Conservation (phyloP, 192 early-diverging fungal genomes). For the Coemansia sp. region DNA sequence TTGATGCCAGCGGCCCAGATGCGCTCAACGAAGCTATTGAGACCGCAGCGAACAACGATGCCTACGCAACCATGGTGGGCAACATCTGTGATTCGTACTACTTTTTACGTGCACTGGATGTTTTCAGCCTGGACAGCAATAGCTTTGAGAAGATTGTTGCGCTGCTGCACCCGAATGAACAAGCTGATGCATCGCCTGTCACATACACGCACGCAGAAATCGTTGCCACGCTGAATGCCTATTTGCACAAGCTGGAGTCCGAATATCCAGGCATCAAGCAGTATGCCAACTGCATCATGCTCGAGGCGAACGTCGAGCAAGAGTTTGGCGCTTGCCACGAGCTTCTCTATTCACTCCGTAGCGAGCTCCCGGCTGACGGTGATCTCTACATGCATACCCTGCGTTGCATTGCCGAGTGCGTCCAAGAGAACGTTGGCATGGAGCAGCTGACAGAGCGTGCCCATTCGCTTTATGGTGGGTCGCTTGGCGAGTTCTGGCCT, state of each 20-base stretch:
- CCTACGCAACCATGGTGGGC: conserved; percentile 23
- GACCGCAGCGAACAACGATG: conserved; percentile 12
- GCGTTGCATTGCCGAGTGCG: conserved; percentile 31
- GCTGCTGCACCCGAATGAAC: conserved; percentile 20
- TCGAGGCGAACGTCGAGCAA: conserved; percentile 43
- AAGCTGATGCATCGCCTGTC: conserved; percentile 1
- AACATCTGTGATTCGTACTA: conserved; percentile 47
- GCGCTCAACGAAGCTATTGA: conserved; percentile 29
- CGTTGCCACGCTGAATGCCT: conserved; percentile 26
- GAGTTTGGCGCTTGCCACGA: conserved; percentile 38
- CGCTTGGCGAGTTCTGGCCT: conserved; percentile 18
- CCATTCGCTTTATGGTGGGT: conserved; percentile 16
- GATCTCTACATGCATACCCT: conserved; percentile 43
- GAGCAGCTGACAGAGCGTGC: conserved; percentile 20
- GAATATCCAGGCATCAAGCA: conserved; percentile 43
- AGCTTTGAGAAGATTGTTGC: conserved; percentile 33
- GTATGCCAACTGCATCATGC: conserved; percentile 39
- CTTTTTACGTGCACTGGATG: conserved; percentile 38
- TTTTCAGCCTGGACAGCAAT: conserved; percentile 20
- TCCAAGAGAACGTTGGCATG: conserved; percentile 22
- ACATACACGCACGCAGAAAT: conserved; percentile 31
- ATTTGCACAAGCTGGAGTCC: conserved; percentile 30
- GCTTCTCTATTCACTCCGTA: conserved; percentile 32
- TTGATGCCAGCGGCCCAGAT: conserved; percentile 27
- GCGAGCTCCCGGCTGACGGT: conserved; percentile 35